Conservation (phyloP, 805 yeast species). For the Lipomyces starkeyi region DNA sequence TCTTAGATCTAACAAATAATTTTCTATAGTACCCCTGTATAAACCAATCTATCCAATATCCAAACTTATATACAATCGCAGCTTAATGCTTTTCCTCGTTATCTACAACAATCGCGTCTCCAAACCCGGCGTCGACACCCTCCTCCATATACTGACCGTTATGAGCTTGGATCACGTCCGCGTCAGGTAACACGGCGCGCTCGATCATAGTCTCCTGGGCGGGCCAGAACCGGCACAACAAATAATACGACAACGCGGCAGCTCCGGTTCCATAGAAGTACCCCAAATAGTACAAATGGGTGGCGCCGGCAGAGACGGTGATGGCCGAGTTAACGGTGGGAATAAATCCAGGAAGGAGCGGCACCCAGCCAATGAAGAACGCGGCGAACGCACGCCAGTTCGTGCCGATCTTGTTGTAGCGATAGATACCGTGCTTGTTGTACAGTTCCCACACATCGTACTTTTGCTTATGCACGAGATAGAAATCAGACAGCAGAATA, state of each 20-base stretch:
- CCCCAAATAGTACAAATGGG: conserved; percentile 38
- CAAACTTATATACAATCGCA: no score
- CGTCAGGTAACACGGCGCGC: conserved; percentile 26
- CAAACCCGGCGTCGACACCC: conserved; percentile 6
- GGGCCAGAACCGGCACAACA: conserved; percentile 27
- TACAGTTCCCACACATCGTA: conserved; percentile 53
- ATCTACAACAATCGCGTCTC: not conserved
- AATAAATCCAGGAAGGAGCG: conserved; percentile 34
- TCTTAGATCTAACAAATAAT: no score
- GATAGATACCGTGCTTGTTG: conserved; percentile 50
- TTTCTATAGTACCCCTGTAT: no score
- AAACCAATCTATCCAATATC: no score
- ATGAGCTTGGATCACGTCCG: not conserved
- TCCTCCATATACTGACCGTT: not conserved
- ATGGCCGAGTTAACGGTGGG: conserved; percentile 26
- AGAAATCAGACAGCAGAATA: conserved; percentile 56
- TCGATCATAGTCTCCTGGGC: conserved; percentile 32
- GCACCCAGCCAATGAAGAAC: conserved; percentile 46
- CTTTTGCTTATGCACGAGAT: conserved; percentile 50
- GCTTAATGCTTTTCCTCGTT: no score
- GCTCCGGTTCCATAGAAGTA: conserved; percentile 39
- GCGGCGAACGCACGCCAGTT: conserved; percentile 52
- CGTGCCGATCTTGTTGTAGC: conserved; percentile 50
- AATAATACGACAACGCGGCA: conserved; percentile 28
- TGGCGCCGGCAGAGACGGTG: conserved; percentile 5